phyloP scores from a whole-genome alignment of 1,139 yeast species.

The Diutina scorzettiae region DNA sequence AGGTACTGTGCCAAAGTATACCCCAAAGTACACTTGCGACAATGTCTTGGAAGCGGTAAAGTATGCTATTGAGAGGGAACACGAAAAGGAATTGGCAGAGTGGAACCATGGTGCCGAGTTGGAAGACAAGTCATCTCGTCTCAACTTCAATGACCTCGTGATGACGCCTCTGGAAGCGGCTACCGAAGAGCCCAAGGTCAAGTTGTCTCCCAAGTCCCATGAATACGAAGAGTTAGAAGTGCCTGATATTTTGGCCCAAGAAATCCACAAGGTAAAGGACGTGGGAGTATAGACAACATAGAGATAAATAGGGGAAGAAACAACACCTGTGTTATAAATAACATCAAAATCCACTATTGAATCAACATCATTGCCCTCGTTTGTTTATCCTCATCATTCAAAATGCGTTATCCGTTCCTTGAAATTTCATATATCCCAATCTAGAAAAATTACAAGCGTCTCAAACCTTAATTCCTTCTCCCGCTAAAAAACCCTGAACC shows the following conservation, averaged over 20 bases:
- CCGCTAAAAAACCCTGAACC: no score
- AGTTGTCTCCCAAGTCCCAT: slow-evolving; percentile 2
- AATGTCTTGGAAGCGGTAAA: slow-evolving; percentile 73
- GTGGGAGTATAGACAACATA: slow-evolving; percentile 2
- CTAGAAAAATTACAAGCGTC: no score
- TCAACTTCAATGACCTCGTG: slow-evolving; percentile 36
- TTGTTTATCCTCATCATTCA: no score
- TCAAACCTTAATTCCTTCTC: no score
- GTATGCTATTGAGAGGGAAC: slow-evolving; percentile 75
- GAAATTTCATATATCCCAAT: no score
- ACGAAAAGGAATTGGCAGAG: slow-evolving; percentile 53
- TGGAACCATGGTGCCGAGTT: slow-evolving; percentile 39
- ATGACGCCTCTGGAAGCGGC: slow-evolving; percentile 34
- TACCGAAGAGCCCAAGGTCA: slow-evolving; percentile 8
- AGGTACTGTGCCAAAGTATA: slow-evolving; percentile 66
- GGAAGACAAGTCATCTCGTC: slow-evolving; percentile 22
- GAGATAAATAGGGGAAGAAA: no score
- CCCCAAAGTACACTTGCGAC: slow-evolving; percentile 61
- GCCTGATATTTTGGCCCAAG: slow-evolving; percentile 3
- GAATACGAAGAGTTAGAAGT: slow-evolving; percentile 5
- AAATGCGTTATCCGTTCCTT: no score
- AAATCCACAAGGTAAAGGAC: slow-evolving; percentile 4
- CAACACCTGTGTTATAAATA: no score
- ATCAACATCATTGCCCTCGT: no score
- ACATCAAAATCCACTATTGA: no score